Percentiles rank a stretch among this genome's conserved stretches.
These are phyloP conservation scores for Endotrypanum monterogeii DNA, from an alignment of 208 protist genomes.

Conservation along the genomic window DNA sequence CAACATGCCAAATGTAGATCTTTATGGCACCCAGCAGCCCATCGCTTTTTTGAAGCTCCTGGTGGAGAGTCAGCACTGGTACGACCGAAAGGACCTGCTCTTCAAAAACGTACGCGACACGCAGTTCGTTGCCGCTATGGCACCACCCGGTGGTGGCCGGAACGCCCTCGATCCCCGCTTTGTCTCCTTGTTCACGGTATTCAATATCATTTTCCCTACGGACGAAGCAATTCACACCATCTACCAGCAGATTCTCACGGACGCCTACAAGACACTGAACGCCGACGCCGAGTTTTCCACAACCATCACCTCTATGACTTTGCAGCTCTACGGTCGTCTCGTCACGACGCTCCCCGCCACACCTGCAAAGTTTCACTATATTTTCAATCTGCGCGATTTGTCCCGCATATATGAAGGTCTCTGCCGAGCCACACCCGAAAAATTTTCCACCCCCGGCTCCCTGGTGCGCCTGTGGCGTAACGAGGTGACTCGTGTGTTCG, in stretches of 20 bases:
- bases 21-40: constrained; percentile 99
- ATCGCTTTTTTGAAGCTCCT: constrained; percentile 99
- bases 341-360: constrained; percentile 95
- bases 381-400: constrained; percentile 99
- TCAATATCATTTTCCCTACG: constrained; percentile 97
- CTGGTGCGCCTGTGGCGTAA: constrained; percentile 98
- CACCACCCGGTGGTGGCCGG: constrained; percentile 96
- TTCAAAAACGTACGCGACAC: constrained; percentile 97
- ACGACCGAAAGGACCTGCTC: constrained; percentile 96
- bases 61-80: constrained; percentile 96
- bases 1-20: constrained; percentile 99
- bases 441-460: constrained; percentile 61
- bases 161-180: constrained; percentile 98
- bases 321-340: constrained; percentile 94
- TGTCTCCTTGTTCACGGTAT: constrained; percentile 96
- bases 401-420: constrained; percentile 98
- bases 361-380: constrained; percentile 99
- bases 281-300: constrained; percentile 46
- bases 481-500: constrained; percentile 97
- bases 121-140: constrained; percentile 97
- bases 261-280: constrained; percentile 85
- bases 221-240: constrained; percentile 96
- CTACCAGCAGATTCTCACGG: constrained; percentile 95
- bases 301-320: constrained; percentile 91
- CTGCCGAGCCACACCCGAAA: constrained; percentile 92